Percentiles rank a stretch among this genome's conserved stretches.
Conservation (phyloP, 805 yeast genomes). For the Candida nanaspora region DNA sequence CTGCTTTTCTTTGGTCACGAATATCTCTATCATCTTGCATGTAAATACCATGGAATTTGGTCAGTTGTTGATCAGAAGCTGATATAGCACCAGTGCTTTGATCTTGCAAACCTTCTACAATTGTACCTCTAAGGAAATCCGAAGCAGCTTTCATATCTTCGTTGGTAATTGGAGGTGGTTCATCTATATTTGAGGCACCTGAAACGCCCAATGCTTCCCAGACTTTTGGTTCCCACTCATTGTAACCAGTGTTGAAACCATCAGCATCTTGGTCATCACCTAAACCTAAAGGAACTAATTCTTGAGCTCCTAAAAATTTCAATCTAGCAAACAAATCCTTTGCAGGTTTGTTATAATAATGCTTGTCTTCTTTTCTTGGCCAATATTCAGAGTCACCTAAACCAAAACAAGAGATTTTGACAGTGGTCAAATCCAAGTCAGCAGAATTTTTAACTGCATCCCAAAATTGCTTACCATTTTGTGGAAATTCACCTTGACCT, state of each 20-base stretch:
- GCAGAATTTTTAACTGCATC: constrained; percentile 56
- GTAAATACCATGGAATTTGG: constrained; percentile 96
- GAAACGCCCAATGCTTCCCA: constrained; percentile 92
- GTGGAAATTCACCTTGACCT: constrained; percentile 85
- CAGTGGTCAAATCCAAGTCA: constrained; percentile 55
- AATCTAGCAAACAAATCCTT: constrained; percentile 64
- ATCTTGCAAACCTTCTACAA: constrained; percentile 78
- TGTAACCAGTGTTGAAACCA: constrained; percentile 88
- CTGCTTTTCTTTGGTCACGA: constrained; percentile 85
- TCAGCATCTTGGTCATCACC: constrained; percentile 99
- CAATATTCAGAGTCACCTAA: constrained; percentile 83
- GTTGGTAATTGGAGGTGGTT: constrained; percentile 83
- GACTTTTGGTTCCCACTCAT: constrained; percentile 73
- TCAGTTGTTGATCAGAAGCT: constrained; percentile 87
- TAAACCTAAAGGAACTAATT: constrained; percentile 67
- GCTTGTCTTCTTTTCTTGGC: constrained; percentile 95
- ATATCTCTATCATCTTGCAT: constrained; percentile 98
- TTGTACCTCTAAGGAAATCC: constrained; percentile 85
- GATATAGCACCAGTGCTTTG: constrained; percentile 83
- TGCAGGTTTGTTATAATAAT: constrained; percentile 89
- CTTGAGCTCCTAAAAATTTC: constrained; percentile 63
- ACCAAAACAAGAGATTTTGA: constrained; percentile 61
- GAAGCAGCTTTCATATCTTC: constrained; percentile 92
- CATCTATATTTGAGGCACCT: constrained; percentile 77
- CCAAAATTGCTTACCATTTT: constrained; percentile 74